A percentile compares a stretch with the other conserved stretches of the same genome.
Conservation (phyloP, 495 filamentous ascomycete species). For the Terfezia claveryi region DNA sequence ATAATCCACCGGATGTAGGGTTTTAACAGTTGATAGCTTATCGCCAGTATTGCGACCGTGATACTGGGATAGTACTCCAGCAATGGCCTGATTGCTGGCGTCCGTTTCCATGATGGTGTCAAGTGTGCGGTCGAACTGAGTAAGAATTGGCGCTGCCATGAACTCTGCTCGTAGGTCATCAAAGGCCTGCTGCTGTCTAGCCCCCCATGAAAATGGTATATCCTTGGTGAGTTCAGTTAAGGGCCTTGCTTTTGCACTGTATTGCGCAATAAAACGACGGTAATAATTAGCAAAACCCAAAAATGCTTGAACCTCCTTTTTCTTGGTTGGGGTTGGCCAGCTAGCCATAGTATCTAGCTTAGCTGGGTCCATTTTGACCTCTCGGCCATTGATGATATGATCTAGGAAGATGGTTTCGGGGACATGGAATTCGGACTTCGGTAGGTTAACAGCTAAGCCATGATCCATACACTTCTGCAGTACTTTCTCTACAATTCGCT, state of each 20-base stretch:
- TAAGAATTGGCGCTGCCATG: background rate
- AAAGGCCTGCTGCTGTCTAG: background rate
- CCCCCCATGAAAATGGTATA: background rate
- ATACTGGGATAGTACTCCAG: background rate
- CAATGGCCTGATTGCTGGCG: background rate
- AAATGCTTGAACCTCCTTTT: constrained; percentile 10
- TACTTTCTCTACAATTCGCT: constrained; percentile 6
- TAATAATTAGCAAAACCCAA: constrained; percentile 13
- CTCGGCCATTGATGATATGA: background rate
- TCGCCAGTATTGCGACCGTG: background rate
- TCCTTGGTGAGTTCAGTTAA: constrained; percentile 1
- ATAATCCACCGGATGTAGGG: background rate
- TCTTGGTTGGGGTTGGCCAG: constrained; percentile 3
- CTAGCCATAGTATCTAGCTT: constrained; percentile 3
- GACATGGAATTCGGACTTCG: constrained; percentile 4
- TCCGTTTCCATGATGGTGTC: background rate
- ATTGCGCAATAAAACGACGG: background rate
- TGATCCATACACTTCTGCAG: constrained; percentile 1
- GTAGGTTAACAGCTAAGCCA: background rate
- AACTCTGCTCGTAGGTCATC: background rate
- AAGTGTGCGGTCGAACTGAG: background rate
- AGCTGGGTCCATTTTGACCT: background rate
- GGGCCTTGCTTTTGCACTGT: background rate
- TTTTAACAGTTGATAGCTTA: background rate
- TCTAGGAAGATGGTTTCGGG: constrained; percentile 3